phyloP scores from a whole-genome alignment of 805 yeast genomes.

The Metschnikowia koreensis region DNA sequence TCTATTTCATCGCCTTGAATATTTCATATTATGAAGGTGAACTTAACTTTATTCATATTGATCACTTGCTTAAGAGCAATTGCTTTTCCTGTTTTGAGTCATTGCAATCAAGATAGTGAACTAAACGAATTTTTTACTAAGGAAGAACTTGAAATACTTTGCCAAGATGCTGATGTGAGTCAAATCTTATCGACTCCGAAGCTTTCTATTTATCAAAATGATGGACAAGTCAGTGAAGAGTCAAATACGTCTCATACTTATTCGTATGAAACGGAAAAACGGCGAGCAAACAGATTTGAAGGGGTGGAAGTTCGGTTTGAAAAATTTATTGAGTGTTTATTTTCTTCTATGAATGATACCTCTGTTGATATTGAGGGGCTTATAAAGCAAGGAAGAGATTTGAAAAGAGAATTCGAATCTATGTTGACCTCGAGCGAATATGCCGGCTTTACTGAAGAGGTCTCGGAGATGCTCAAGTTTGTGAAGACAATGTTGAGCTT shows the following conservation, averaged over 20 bases:
- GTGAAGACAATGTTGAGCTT: not conserved
- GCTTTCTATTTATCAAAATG: not conserved
- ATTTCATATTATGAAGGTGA: not conserved
- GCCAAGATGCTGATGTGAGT: not conserved
- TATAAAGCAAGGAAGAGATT: not conserved
- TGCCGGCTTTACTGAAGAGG: not conserved
- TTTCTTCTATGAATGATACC: not conserved
- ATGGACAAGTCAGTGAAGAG: not conserved
- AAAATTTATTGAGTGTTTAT: not conserved
- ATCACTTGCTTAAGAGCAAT: not conserved
- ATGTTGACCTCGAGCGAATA: not conserved
- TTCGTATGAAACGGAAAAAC: not conserved
- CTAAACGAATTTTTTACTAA: not conserved
- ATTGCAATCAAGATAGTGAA: not conserved
- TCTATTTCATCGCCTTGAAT: not conserved
- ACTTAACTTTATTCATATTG: not conserved
- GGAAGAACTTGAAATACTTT: not conserved
- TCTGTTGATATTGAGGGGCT: not conserved
- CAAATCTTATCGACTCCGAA: not conserved
- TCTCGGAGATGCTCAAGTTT: not conserved
- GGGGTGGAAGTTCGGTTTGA: not conserved
- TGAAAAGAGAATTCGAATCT: not conserved
- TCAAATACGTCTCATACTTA: not conserved
- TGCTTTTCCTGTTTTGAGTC: not conserved
- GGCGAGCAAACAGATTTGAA: not conserved